Conservation (phyloP, 169 alveolate genomes). For the Plasmodium blacklocki region DNA sequence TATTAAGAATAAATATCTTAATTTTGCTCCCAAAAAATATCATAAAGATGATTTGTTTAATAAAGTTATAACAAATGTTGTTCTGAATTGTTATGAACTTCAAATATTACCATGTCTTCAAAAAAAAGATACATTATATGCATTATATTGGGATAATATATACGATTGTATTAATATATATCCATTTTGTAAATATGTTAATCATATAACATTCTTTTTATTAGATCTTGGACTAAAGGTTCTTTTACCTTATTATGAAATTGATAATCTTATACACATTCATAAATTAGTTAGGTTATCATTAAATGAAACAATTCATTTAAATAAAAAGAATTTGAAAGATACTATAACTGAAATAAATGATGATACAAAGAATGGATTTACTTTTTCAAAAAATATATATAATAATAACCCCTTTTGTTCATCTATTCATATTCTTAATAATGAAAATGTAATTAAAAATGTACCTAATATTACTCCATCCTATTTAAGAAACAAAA, state of each 20-base stretch:
- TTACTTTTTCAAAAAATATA: background rate
- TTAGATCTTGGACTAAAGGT: conserved; percentile 59
- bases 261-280: conserved; percentile 55
- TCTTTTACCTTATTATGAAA: conserved; percentile 69
- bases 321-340: background rate
- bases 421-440: background rate
- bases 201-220: conserved; percentile 55
- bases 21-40: conserved; percentile 60
- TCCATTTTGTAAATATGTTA: conserved; percentile 71
- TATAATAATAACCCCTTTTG: background rate
- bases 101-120: conserved; percentile 69
- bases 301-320: background rate
- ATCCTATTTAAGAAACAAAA: conserved; percentile 22
- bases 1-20: conserved; percentile 69
- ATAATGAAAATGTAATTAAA: background rate
- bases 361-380: background rate
- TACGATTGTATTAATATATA: conserved; percentile 41
- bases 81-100: conserved; percentile 65
- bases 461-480: conserved; percentile 44
- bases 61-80: conserved; percentile 42
- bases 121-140: conserved; percentile 42
- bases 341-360: background rate
- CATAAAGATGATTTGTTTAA: conserved; percentile 55
- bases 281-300: conserved; percentile 32
- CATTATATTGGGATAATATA: conserved; percentile 39